These are phyloP conservation scores for Aspergillus egyptiacus DNA, from an alignment of 495 filamentous ascomycete species.

Conservation along the genomic window DNA sequence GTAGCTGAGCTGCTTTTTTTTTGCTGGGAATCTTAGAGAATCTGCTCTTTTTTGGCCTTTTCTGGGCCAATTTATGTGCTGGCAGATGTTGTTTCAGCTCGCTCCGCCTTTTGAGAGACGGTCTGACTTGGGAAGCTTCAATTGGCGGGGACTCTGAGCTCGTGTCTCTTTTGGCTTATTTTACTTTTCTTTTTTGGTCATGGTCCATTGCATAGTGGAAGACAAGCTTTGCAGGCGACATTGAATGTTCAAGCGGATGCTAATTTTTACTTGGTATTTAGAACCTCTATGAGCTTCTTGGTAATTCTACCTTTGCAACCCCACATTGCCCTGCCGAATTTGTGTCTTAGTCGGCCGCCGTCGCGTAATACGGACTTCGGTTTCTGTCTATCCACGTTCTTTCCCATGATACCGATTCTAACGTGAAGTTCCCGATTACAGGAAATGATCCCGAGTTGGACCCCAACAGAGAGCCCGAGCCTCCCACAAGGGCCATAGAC, in stretches of 20 bases:
- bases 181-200: not conserved
- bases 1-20: not conserved
- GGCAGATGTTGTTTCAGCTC: not conserved
- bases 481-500: slow-evolving; percentile 80
- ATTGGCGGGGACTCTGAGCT: slow-evolving; percentile 6
- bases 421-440: slow-evolving; percentile 28
- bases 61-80: not conserved
- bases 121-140: not conserved
- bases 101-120: not conserved
- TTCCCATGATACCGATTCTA: slow-evolving; percentile 10
- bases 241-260: too few species aligned
- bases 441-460: slow-evolving; percentile 89
- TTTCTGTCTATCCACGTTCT: slow-evolving; percentile 14
- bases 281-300: slow-evolving; percentile 88
- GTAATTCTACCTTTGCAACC: slow-evolving; percentile 53
- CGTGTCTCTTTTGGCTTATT: not conserved
- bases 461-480: slow-evolving; percentile 65
- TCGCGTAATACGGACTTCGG: slow-evolving; percentile 9
- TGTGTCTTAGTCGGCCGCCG: not conserved
- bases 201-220: too few species aligned
- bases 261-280: slow-evolving; percentile 20
- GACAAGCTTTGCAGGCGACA: too few species aligned
- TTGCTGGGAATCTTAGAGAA: not conserved
- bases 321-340: slow-evolving; percentile 21
- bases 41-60: not conserved